Evolutionary conservation across 1,139 yeast genomes (phyloP), one percentile per base, ranked within the genome.

Genomic region (Blastobotrys persicus): DNA sequence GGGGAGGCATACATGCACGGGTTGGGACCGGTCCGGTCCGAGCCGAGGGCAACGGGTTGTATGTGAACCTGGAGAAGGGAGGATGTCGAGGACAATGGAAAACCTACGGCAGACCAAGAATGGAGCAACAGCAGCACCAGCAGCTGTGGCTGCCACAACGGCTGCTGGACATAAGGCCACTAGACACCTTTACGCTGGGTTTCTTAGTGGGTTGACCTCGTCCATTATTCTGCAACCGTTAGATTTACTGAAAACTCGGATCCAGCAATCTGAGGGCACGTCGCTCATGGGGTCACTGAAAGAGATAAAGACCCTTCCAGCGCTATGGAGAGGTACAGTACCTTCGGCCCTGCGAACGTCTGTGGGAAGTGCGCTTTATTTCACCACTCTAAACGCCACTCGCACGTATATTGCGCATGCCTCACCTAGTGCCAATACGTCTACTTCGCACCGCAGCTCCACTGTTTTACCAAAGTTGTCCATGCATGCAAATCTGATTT

Each of bases 321-420:
- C 58, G 50, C 72, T 91, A 47, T 92, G 98, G 98, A 75, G 96
- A 50, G 98, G 98, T 0, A 91, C 96, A 0, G 62, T 89, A 35
- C 97, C 98, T 0, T 87, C 96, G 26, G 91, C 95, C 1, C 63
- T 92, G 33, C 74, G 98, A 53, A 91, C 96, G 0, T 88, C 97
- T 1, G 74, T 88, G 16, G 98, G 98, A 0, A 87, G 95, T 41
- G 96, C 94, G 0, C 69, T 92, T 33, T 92, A 92, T 61, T 75
- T 92, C 50, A 79, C 96, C 0, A 74, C 84, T 4, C 69, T 92
- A 45, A 86, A 89, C 52, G 62, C 76, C 9, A 72, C 83, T 47
- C 72, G 97, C 52, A 73, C 77, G 1, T 66, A 73, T 28, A 31
- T 49, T 6, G 45, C 45, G 6, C 33, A 23, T 23, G 28, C 28